A percentile compares a stretch with the other conserved stretches of the same genome.
phyloP scores from a whole-genome alignment of 371 early-diverging fungal species.

The Mortierella sp. region DNA sequence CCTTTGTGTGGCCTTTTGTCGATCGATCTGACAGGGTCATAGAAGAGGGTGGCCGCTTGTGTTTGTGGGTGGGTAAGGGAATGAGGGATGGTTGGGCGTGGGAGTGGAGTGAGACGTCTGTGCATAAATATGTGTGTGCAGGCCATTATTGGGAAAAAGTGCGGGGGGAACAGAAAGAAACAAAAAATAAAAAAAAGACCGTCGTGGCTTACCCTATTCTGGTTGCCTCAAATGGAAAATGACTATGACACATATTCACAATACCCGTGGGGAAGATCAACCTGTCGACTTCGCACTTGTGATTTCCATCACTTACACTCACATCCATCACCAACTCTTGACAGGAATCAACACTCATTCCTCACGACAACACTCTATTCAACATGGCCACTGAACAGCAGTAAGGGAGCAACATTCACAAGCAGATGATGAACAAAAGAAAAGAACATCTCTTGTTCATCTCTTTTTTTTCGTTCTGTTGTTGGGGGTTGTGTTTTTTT shows the following conservation, averaged over 20 bases:
- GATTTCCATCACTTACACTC: neutral
- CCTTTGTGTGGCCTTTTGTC: neutral
- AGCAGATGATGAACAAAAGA: neutral
- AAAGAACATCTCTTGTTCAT: neutral
- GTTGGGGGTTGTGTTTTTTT: neutral
- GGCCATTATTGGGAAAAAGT: neutral
- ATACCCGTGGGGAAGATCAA: neutral
- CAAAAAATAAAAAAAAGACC: neutral
- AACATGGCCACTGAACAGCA: slow-evolving; percentile 29
- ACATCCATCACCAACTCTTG: neutral
- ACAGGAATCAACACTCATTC: neutral
- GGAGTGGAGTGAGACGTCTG: slow-evolving; percentile 6
- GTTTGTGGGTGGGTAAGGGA: neutral
- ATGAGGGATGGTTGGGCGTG: neutral
- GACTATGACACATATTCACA: neutral
- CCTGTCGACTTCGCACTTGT: slow-evolving; percentile 10
- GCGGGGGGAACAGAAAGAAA: neutral
- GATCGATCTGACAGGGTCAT: neutral
- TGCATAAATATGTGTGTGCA: neutral
- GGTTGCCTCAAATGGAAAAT: neutral
- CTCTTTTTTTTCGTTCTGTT: neutral
- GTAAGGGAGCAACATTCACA: slow-evolving; percentile 7
- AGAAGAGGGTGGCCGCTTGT: neutral
- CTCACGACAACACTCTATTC: neutral
- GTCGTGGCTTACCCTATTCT: slow-evolving; percentile 2